A percentile compares a stretch with the other conserved stretches of the same genome.
phyloP scores from a whole-genome alignment of 768 basidiomycete species.

The Hericium coralloides region DNA sequence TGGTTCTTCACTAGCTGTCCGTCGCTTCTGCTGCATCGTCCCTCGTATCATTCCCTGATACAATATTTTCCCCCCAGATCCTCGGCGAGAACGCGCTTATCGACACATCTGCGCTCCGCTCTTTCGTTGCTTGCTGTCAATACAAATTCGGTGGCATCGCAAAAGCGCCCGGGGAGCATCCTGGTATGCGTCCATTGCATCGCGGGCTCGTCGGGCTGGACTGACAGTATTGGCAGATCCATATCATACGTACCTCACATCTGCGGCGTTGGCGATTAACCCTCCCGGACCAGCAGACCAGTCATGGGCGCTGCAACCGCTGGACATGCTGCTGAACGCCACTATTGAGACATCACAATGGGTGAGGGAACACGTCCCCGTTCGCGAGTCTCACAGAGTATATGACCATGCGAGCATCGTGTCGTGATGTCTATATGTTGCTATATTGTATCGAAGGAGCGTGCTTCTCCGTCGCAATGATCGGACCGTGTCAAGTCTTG shows the following conservation, averaged over 20 bases:
- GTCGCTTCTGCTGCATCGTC: slow-evolving; percentile 13
- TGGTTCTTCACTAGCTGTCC: slow-evolving; percentile 68
- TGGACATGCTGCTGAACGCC: slow-evolving; percentile 71
- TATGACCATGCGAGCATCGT: no score
- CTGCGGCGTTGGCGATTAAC: slow-evolving; percentile 67
- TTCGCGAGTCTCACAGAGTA: neutral
- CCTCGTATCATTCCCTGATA: neutral
- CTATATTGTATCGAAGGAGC: no score
- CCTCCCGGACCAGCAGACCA: slow-evolving; percentile 18
- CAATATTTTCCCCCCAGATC: slow-evolving; percentile 40
- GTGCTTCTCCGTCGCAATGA: no score
- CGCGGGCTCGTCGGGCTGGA: neutral
- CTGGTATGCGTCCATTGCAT: slow-evolving; percentile 42
- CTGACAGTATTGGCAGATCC: slow-evolving; percentile 49
- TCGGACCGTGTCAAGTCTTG: no score
- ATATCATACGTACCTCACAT: slow-evolving; percentile 87
- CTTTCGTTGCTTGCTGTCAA: slow-evolving; percentile 70
- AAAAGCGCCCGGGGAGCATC: slow-evolving; percentile 70
- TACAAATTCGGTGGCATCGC: slow-evolving; percentile 85
- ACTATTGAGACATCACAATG: slow-evolving; percentile 55
- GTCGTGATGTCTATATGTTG: neutral
- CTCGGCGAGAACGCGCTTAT: slow-evolving; percentile 53
- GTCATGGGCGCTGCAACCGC: slow-evolving; percentile 45
- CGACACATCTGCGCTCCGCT: slow-evolving; percentile 42
- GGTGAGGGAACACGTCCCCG: slow-evolving; percentile 52